Conservation (phyloP, 177 flowering plant species). For the Vitis hybrid region DNA sequence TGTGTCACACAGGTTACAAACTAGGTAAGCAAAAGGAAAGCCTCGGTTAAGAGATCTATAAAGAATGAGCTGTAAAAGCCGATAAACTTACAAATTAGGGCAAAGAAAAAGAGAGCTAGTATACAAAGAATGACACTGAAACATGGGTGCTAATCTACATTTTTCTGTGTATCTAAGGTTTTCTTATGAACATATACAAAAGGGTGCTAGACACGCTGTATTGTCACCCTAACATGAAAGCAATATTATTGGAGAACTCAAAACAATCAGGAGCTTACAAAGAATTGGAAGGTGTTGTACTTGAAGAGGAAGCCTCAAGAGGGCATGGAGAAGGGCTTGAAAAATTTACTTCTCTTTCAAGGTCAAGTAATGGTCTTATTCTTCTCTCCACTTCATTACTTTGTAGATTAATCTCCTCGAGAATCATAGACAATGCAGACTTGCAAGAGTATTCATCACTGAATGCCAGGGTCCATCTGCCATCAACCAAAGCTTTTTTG, state of each 20-base stretch:
- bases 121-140: conserved; percentile 50
- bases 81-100: conserved; percentile 17
- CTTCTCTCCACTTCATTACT: conserved; percentile 71
- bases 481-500: conserved; percentile 75
- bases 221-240: conserved; percentile 29
- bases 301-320: conserved; percentile 25
- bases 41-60: conserved; percentile 18
- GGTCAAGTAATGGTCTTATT: conserved; percentile 63
- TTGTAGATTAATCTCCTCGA: conserved; percentile 59
- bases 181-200: conserved; percentile 37
- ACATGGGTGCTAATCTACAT: conserved; percentile 35
- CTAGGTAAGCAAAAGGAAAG: conserved; percentile 3
- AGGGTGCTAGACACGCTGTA: conserved; percentile 25
- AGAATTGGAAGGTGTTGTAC: conserved; percentile 21
- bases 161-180: conserved; percentile 24
- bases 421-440: conserved; percentile 68
- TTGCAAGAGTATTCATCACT: conserved; percentile 78
- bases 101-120: conserved; percentile 23
- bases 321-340: conserved; percentile 14
- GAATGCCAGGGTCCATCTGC: conserved; percentile 96
- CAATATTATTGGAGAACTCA: conserved; percentile 26
- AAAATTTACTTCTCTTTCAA: conserved; percentile 31
- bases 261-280: conserved; percentile 22
- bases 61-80: conserved; percentile 22
- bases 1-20: conserved; percentile 26